phyloP scores from a whole-genome alignment of 2,329 filamentous ascomycete species.

The Cladosporium sp. region DNA sequence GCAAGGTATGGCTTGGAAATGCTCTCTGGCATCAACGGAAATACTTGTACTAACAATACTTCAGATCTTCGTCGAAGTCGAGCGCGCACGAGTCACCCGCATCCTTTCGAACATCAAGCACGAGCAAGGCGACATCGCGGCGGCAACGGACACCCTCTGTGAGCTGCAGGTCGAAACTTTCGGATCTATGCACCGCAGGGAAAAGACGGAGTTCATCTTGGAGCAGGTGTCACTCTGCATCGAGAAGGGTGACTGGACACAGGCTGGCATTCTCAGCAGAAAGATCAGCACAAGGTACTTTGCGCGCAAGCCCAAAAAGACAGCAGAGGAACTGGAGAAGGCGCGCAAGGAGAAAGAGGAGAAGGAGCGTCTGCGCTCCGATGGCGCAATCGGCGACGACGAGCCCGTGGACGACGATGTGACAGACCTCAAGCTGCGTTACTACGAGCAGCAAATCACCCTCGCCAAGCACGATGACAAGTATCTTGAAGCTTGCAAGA shows the following conservation, averaged over 20 bases:
- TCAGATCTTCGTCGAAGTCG: slow-evolving; percentile 98
- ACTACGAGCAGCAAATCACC: slow-evolving; percentile 96
- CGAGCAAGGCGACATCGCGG: slow-evolving; percentile 84
- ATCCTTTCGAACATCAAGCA: slow-evolving; percentile 98
- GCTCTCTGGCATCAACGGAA: neutral
- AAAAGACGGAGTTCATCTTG: slow-evolving; percentile 98
- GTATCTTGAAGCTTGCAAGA: slow-evolving; percentile 96
- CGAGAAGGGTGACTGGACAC: slow-evolving; percentile 92
- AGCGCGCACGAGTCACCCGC: slow-evolving; percentile 90
- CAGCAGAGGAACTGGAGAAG: slow-evolving; percentile 83
- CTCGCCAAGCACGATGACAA: slow-evolving; percentile 96
- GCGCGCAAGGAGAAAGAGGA: slow-evolving; percentile 82
- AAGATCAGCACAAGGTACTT: slow-evolving; percentile 98
- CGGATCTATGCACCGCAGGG: slow-evolving; percentile 92
- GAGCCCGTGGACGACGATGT: slow-evolving; percentile 84
- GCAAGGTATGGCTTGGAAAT: slow-evolving; percentile 66
- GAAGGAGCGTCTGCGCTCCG: slow-evolving; percentile 73
- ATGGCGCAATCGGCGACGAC: slow-evolving; percentile 61
- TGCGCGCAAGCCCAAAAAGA: slow-evolving; percentile 86
- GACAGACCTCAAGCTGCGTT: slow-evolving; percentile 91
- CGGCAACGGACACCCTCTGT: slow-evolving; percentile 89
- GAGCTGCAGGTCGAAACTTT: slow-evolving; percentile 99
- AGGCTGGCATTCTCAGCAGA: slow-evolving; percentile 87
- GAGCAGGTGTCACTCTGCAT: slow-evolving; percentile 95
- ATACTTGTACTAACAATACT: neutral